Evolutionary conservation across 345 rosid species (phyloP).

Genomic region (Bruguiera sexangula): DNA sequence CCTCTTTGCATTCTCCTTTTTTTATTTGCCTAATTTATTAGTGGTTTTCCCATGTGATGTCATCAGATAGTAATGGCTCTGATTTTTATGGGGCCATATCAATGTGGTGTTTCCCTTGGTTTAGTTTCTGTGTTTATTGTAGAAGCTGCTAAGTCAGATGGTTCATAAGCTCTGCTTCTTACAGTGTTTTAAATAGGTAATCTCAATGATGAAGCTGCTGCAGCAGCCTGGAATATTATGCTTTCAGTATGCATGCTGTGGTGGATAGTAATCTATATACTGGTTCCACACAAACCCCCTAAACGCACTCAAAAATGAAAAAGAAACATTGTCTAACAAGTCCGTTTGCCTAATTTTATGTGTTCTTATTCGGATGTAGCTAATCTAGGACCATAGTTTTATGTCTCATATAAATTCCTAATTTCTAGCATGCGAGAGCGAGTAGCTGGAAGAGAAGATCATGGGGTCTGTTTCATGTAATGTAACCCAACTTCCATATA

Average conservation of each 20-base stretch:
- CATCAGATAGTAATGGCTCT: conserved; percentile 6
- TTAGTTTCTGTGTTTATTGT: neutral
- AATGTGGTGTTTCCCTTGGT: conserved; percentile 1
- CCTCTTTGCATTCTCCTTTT: neutral
- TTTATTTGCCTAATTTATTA: neutral
- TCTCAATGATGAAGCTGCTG: conserved; percentile 5
- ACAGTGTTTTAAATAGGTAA: neutral
- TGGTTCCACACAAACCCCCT: too few relatives aligned
- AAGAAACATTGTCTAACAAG: too few relatives aligned
- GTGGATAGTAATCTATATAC: too few relatives aligned
- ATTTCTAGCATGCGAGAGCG: too few relatives aligned
- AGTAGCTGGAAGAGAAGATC: too few relatives aligned
- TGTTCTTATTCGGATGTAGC: too few relatives aligned
- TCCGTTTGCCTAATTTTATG: too few relatives aligned
- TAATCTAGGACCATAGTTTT: too few relatives aligned
- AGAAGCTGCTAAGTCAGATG: conserved; percentile 2
- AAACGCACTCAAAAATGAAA: too few relatives aligned
- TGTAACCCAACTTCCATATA: too few relatives aligned
- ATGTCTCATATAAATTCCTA: too few relatives aligned
- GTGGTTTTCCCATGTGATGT: neutral
- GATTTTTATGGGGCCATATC: conserved; percentile 5
- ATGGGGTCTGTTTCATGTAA: too few relatives aligned
- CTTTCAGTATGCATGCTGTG: neutral
- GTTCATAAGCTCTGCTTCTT: neutral
- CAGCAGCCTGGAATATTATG: neutral